A percentile compares a stretch with the other conserved stretches of the same genome.
Evolutionary conservation across 1,284 basidiomycete genomes (phyloP).

Genomic region (Fomitopsis palustris): DNA sequence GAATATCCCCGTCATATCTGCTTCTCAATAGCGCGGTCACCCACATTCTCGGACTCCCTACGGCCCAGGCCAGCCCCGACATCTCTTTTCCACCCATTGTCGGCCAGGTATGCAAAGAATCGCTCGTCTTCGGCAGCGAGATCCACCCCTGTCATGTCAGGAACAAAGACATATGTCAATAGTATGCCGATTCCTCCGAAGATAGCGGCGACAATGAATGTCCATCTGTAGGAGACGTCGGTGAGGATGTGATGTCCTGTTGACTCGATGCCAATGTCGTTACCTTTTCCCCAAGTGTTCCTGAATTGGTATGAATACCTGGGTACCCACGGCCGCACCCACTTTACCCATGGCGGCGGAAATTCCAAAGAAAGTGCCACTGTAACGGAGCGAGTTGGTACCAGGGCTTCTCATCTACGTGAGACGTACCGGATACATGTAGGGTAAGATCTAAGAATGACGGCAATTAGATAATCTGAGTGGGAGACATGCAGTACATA

Average conservation of each 20-base stretch:
- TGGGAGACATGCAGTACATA: not conserved
- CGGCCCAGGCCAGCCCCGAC: too few relatives aligned
- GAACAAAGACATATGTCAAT: constrained; percentile 67
- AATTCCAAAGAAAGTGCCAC: constrained; percentile 69
- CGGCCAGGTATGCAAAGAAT: constrained; percentile 58
- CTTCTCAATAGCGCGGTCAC: too few relatives aligned
- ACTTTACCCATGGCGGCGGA: constrained; percentile 73
- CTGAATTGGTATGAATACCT: constrained; percentile 77
- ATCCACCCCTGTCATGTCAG: constrained; percentile 67
- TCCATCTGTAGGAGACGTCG: constrained; percentile 45
- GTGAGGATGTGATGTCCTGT: not conserved
- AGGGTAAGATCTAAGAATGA: constrained; percentile 49
- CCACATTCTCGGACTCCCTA: too few relatives aligned
- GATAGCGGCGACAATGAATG: constrained; percentile 70
- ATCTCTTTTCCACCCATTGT: constrained; percentile 64
- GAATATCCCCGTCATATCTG: too few relatives aligned
- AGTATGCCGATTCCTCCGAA: constrained; percentile 61
- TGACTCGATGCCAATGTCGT: constrained; percentile 10
- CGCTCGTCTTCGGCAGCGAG: constrained; percentile 64
- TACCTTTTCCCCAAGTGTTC: constrained; percentile 60
- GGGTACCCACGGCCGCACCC: constrained; percentile 75
- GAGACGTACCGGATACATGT: constrained; percentile 54
- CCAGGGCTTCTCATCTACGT: not conserved
- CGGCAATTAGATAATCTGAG: constrained; percentile 3
- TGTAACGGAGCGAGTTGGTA: constrained; percentile 12